Conservation (phyloP, 2,329 filamentous ascomycete genomes). For the Paecilomyces variotii region DNA sequence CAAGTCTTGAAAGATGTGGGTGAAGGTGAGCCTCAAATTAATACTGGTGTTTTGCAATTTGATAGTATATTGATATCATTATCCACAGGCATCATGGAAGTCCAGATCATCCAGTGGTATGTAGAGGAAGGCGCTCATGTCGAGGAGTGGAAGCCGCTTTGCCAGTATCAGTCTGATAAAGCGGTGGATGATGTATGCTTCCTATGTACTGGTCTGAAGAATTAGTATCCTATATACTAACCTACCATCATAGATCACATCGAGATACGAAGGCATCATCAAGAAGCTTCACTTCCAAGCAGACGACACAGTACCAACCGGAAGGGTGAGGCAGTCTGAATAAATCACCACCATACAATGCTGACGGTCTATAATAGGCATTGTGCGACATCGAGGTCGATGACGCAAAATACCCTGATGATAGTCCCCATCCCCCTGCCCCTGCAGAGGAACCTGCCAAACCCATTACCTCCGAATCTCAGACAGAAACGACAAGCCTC, state of each 20-base stretch:
- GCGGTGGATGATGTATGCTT: constrained; percentile 54
- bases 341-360: not conserved
- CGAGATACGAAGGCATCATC: constrained; percentile 87
- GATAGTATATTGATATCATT: constrained; percentile 10
- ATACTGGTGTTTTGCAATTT: not conserved
- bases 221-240: not conserved
- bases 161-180: constrained; percentile 98
- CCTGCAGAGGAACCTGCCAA: constrained; percentile 18
- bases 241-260: constrained; percentile 69
- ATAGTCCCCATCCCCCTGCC: constrained; percentile 30
- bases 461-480: constrained; percentile 8
- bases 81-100: constrained; percentile 82
- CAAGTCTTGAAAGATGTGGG: constrained; percentile 37
- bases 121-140: constrained; percentile 91
- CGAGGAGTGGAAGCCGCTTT: constrained; percentile 95
- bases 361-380: constrained; percentile 44
- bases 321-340: constrained; percentile 44
- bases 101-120: constrained; percentile 99
- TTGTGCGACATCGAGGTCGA: constrained; percentile 93
- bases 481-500: constrained; percentile 10
- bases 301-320: constrained; percentile 92
- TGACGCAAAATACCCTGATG: constrained; percentile 60
- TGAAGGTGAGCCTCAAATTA: constrained; percentile 24
- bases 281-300: constrained; percentile 94
- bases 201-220: not conserved